Evolutionary conservation across 805 yeast genomes (phyloP).

Genomic region (Ogataea pini): DNA sequence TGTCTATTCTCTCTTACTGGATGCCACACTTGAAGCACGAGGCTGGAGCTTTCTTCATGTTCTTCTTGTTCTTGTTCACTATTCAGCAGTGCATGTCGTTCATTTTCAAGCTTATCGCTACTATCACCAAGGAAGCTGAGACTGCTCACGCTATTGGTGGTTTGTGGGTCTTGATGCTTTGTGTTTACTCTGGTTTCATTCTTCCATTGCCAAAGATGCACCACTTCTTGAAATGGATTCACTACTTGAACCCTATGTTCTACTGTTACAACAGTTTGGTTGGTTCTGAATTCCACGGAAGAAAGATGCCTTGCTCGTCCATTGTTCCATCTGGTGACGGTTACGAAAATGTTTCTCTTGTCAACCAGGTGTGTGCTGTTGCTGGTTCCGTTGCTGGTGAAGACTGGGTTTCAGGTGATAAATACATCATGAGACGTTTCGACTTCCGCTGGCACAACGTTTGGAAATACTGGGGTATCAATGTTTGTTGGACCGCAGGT

Average conservation of each 20-base stretch:
- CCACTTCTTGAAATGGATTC: conserved; percentile 62
- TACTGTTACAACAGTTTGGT: conserved; percentile 54
- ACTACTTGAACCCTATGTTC: conserved; percentile 48
- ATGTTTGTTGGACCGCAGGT: conserved; percentile 47
- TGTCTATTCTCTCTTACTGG: conserved; percentile 51
- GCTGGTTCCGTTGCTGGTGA: conserved; percentile 45
- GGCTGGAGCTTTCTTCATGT: conserved; percentile 59
- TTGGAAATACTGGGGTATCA: conserved; percentile 50
- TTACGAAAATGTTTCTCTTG: conserved; percentile 44
- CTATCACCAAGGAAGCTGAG: conserved; percentile 52
- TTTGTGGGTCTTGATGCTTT: conserved; percentile 53
- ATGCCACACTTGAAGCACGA: conserved; percentile 51
- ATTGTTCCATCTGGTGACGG: conserved; percentile 58
- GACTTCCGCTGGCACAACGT: conserved; percentile 42
- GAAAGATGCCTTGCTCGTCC: conserved; percentile 50
- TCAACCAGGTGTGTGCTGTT: conserved; percentile 48
- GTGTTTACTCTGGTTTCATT: conserved; percentile 57
- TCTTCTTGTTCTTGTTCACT: conserved; percentile 41
- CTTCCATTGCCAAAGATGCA: conserved; percentile 45
- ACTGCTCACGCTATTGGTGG: conserved; percentile 60
- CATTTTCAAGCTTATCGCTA: conserved; percentile 54
- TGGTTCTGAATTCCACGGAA: conserved; percentile 56
- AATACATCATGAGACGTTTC: conserved; percentile 36
- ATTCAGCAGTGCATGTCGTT: conserved; percentile 54
- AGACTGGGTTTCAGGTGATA: conserved; percentile 36